Conservation (phyloP, 2,329 filamentous ascomycete genomes). For the Diaporthe destruens region DNA sequence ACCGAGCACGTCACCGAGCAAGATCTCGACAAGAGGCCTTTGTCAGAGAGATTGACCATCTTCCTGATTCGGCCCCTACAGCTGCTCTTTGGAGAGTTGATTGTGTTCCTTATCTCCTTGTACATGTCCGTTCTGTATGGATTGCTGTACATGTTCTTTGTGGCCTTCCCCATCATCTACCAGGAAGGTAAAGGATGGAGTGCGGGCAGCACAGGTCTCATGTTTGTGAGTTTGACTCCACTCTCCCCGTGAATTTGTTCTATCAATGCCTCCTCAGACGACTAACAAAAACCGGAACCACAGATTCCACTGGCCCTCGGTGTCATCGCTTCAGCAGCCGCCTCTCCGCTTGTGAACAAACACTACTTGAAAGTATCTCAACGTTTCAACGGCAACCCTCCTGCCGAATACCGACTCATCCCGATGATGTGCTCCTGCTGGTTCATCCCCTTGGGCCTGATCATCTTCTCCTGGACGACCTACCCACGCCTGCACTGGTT, state of each 20-base stretch:
- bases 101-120: slow-evolving; percentile 84
- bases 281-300: neutral
- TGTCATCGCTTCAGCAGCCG: slow-evolving; percentile 75
- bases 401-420: slow-evolving; percentile 81
- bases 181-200: slow-evolving; percentile 83
- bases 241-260: too few relatives aligned
- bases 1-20: slow-evolving; percentile 80
- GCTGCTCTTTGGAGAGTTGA: slow-evolving; percentile 85
- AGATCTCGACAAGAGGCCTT: slow-evolving; percentile 79
- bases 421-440: slow-evolving; percentile 86
- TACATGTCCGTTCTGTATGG: slow-evolving; percentile 90
- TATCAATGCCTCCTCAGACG: neutral
- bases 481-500: slow-evolving; percentile 76
- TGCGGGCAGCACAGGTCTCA: slow-evolving; percentile 80
- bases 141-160: slow-evolving; percentile 82
- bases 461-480: slow-evolving; percentile 73
- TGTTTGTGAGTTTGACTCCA: slow-evolving; percentile 68
- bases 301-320: slow-evolving; percentile 81
- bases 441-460: slow-evolving; percentile 72
- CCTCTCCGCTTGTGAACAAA: slow-evolving; percentile 80
- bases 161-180: slow-evolving; percentile 79
- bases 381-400: slow-evolving; percentile 78
- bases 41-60: slow-evolving; percentile 76
- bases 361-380: slow-evolving; percentile 77
- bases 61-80: slow-evolving; percentile 88